Conservation (phyloP, 2,329 filamentous ascomycete genomes). For the Camptophora hylomeconis region DNA sequence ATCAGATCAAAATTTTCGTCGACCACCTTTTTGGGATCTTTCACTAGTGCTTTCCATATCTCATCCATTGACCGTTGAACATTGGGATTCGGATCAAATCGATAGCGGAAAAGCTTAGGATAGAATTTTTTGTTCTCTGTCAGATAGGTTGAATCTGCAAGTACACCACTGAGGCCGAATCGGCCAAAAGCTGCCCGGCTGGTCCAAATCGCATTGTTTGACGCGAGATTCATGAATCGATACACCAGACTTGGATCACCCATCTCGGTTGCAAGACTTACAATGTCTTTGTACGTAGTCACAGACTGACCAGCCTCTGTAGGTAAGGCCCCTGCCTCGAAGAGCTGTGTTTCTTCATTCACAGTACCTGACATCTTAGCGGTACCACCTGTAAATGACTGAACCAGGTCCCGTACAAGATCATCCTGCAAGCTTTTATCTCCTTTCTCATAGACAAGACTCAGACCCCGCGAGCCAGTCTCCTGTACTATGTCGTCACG, state of each 20-base stretch:
- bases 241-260: constrained; percentile 95
- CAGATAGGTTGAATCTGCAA: constrained; percentile 70
- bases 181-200: constrained; percentile 91
- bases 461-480: constrained; percentile 77
- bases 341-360: constrained; percentile 80
- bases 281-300: constrained; percentile 95
- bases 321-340: constrained; percentile 78
- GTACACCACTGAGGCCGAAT: constrained; percentile 81
- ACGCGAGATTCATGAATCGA: constrained; percentile 94
- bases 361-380: constrained; percentile 63
- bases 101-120: constrained; percentile 84
- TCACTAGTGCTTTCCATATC: constrained; percentile 94
- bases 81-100: constrained; percentile 88
- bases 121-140: constrained; percentile 84
- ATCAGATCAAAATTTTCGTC: constrained; percentile 78
- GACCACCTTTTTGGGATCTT: constrained; percentile 65
- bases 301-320: constrained; percentile 82
- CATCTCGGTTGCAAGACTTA: constrained; percentile 88
- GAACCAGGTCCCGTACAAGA: constrained; percentile 74
- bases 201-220: constrained; percentile 93
- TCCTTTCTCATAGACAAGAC: constrained; percentile 89
- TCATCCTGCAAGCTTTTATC: constrained; percentile 67
- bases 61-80: constrained; percentile 94
- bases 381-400: constrained; percentile 70
- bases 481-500: constrained; percentile 93